phyloP scores from a whole-genome alignment of 805 yeast species.

The Martiniozyma abietophila region DNA sequence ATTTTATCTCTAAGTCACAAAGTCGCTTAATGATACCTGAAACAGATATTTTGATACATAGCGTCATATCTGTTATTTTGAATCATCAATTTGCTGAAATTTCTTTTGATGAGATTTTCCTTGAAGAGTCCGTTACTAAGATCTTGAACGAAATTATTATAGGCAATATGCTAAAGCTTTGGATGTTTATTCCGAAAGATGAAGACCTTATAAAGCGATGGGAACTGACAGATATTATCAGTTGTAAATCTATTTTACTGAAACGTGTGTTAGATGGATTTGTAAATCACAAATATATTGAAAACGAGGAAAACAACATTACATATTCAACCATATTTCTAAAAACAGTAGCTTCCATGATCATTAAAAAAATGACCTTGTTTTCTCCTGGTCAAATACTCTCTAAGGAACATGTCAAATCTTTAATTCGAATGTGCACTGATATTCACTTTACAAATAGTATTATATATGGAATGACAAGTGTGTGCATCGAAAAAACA shows the following conservation, averaged over 20 bases:
- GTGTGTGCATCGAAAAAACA: too few relatives aligned
- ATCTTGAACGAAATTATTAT: neutral
- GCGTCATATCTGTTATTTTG: too few relatives aligned
- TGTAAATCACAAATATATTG: too few relatives aligned
- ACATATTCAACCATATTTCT: too few relatives aligned
- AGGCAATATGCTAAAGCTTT: slow-evolving; percentile 1
- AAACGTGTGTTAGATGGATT: neutral
- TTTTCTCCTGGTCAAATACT: too few relatives aligned
- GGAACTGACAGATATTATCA: slow-evolving; percentile 3
- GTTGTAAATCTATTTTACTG: neutral
- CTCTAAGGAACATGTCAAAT: too few relatives aligned
- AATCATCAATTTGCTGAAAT: neutral
- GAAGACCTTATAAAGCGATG: neutral
- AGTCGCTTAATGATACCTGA: neutral
- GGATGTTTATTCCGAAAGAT: slow-evolving; percentile 2
- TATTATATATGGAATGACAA: too few relatives aligned
- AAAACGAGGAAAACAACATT: too few relatives aligned
- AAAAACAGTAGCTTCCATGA: too few relatives aligned
- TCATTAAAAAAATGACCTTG: too few relatives aligned
- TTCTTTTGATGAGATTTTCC: neutral
- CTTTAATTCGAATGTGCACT: too few relatives aligned
- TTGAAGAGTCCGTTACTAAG: neutral
- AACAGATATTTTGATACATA: slow-evolving; percentile 1
- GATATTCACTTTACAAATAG: too few relatives aligned
- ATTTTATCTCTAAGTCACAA: neutral